Evolutionary conservation across 768 basidiomycete genomes (phyloP), one percentile per base, ranked within the genome.

Genomic region (Coprinopsis strossmayeri): DNA sequence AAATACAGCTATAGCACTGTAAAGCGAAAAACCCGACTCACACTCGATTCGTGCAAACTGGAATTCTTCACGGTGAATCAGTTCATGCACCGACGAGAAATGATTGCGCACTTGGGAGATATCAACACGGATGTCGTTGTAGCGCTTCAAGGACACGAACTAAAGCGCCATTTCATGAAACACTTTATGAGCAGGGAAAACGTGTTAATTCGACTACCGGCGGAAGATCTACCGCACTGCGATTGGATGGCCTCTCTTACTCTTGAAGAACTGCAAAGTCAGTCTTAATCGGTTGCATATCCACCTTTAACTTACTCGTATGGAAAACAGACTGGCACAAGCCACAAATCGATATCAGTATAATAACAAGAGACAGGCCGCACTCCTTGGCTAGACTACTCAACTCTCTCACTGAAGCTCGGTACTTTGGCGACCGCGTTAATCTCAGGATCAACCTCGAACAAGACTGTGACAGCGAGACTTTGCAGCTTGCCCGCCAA

Each of bases 361-460:
- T 93, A 32, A 85, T 91, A 48, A 92, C 91, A 0, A 81, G 89
- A 55, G 72, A 86, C 57, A 76, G 91, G 26, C 82, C 89, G 7
- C 60, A 64, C 20, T 92, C 91, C 1, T 76, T 93, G 1, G 58
- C 57, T 12, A 82, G 91, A 10, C 71, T 93, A 0, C 60, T 92
- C 9, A 51, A 59, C 13, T 92, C 91, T 0, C 68, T 91, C 2
- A 64, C 69, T 10, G 61, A 54, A 3, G 78, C 78, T 3, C 65
- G 72, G 30, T 89, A 81, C 57, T 90, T 79, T 53, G 87, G 87
- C 2, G 87, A 91, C 63, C 60, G 58, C 13, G 61, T 87, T n/a
- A 55, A 73, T 50, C 56, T 91, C 15, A 73, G 82, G 2, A 68
- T 93, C 51, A 85, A 89, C 58, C 63, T 91, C 59, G 91, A 92